These are phyloP conservation scores for Talaromyces liani DNA, from an alignment of 495 filamentous ascomycete species.

Conservation along the genomic window DNA sequence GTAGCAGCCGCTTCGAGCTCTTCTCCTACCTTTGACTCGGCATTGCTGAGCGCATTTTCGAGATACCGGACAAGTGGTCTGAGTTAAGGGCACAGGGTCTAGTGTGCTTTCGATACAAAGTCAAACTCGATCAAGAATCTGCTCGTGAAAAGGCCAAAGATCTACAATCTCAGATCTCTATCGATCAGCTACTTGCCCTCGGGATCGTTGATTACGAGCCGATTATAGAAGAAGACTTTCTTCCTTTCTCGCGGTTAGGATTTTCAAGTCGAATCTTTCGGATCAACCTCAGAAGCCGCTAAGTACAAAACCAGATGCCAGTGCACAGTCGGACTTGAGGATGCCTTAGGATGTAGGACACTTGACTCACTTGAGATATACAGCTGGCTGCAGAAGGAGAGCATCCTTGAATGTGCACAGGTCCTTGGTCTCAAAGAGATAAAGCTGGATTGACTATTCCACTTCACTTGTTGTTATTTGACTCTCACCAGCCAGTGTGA, in stretches of 20 bases:
- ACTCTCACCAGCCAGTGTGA: no score
- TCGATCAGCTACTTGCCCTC: not conserved
- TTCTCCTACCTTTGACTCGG: no score
- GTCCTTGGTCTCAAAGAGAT: no score
- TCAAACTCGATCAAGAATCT: not conserved
- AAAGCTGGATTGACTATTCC: no score
- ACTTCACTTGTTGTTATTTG: no score
- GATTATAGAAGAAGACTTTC: not conserved
- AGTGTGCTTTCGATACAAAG: not conserved
- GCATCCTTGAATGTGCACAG: not conserved
- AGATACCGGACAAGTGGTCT: no score
- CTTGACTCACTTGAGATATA: not conserved
- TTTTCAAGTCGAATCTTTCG: not conserved
- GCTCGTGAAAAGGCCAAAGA: not conserved
- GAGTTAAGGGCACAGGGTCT: no score
- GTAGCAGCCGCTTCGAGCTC: not conserved
- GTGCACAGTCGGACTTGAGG: not conserved
- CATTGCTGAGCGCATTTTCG: no score
- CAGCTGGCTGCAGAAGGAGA: not conserved
- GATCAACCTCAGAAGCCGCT: slow-evolving; percentile 8
- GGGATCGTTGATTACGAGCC: not conserved
- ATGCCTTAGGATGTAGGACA: not conserved
- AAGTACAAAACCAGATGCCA: not conserved
- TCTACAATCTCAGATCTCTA: not conserved
- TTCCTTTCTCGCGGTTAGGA: not conserved